These are phyloP conservation scores for Silene uniflora DNA, from an alignment of 148 eudicot genomes.

Conservation along the genomic window DNA sequence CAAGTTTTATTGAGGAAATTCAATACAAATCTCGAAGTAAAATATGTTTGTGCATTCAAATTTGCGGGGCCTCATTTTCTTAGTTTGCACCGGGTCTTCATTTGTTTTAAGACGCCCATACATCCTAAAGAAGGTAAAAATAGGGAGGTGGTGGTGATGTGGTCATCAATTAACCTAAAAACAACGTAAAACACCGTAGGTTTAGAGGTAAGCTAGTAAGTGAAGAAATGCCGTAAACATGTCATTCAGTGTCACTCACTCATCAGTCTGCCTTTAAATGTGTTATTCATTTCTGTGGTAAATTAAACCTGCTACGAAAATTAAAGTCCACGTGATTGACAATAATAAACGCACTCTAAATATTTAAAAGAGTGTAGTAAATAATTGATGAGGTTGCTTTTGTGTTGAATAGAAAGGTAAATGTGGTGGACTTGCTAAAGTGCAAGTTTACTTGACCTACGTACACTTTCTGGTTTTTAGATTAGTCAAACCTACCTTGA, in stretches of 20 bases:
- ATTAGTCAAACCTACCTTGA: background rate
- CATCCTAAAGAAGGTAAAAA: too few species aligned
- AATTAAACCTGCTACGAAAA: background rate
- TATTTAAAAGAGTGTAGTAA: background rate
- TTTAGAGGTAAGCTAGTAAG: background rate
- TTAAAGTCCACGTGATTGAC: constrained; percentile 3
- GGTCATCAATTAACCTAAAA: background rate
- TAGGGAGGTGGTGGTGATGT: too few species aligned
- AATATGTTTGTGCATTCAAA: too few species aligned
- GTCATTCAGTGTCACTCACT: constrained; percentile 25
- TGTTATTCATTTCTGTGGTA: background rate
- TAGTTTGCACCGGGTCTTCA: too few species aligned
- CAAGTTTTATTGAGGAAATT: too few species aligned
- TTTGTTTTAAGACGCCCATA: too few species aligned
- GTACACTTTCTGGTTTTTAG: background rate
- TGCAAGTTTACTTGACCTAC: constrained; percentile 11
- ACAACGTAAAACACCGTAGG: background rate
- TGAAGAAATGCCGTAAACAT: constrained; percentile 18
- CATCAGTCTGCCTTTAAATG: background rate
- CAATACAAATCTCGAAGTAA: too few species aligned
- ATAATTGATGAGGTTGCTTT: background rate
- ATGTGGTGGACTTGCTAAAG: background rate
- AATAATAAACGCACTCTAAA: background rate
- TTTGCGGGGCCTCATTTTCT: too few species aligned
- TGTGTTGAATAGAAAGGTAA: constrained; percentile 4